Conservation (phyloP, 2,329 filamentous ascomycete species). For the Thyridium curvatum region DNA sequence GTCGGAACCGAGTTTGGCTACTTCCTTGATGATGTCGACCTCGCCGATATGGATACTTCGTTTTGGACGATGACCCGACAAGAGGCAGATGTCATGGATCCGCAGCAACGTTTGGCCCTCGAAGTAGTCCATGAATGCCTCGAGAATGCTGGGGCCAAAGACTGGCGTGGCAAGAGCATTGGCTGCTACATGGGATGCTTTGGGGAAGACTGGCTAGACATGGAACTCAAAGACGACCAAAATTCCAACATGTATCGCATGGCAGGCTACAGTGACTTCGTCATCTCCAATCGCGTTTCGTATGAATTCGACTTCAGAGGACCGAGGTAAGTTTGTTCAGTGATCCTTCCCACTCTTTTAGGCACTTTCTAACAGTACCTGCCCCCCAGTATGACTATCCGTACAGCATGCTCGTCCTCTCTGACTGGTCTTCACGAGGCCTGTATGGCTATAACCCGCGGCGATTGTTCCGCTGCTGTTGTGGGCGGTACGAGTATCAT, state of each 20-base stretch:
- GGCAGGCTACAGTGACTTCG: conserved; percentile 13
- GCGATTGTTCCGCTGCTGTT: too few species aligned
- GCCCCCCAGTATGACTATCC: too few species aligned
- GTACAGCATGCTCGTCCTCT: too few species aligned
- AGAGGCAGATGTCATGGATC: conserved; percentile 21
- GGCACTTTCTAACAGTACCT: too few species aligned
- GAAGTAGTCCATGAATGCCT: conserved; percentile 7
- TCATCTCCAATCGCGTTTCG: conserved; percentile 16
- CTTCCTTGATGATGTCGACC: conserved; percentile 17
- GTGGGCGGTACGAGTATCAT: too few species aligned
- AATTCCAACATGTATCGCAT: too few species aligned
- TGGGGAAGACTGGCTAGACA: conserved; percentile 10
- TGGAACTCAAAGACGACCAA: conserved; percentile 1
- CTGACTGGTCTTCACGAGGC: too few species aligned
- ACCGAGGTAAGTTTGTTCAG: conserved; percentile 2
- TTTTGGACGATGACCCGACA: conserved; percentile 22
- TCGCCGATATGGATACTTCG: conserved; percentile 17
- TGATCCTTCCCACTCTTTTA: not conserved
- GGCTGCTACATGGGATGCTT: conserved; percentile 14
- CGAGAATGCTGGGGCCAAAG: conserved; percentile 12
- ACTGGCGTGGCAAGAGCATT: conserved; percentile 10
- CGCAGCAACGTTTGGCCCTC: conserved; percentile 7
- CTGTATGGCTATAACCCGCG: too few species aligned
- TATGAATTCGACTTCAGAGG: conserved; percentile 16
- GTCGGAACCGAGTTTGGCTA: conserved; percentile 15